Percentiles rank a stretch among this genome's conserved stretches.
Conservation (phyloP, 495 filamentous ascomycete genomes). For the Copromyces sp. region DNA sequence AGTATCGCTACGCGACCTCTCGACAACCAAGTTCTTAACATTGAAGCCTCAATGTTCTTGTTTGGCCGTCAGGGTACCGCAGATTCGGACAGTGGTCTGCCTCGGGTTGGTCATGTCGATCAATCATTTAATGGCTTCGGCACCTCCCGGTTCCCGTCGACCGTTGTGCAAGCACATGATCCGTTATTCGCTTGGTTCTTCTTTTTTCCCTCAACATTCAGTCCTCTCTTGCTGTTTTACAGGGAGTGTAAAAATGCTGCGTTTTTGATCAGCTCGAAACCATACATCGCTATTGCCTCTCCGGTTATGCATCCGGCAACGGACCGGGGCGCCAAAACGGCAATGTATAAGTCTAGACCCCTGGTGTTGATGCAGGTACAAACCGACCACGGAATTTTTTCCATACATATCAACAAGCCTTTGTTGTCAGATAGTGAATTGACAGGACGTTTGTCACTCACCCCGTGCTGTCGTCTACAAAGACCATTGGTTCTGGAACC, state of each 20-base stretch:
- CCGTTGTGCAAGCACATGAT: neutral
- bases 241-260: neutral
- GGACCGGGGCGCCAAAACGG: neutral
- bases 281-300: neutral
- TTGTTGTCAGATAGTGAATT: neutral
- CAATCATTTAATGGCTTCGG: neutral
- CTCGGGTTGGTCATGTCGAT: neutral
- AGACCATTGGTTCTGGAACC: neutral
- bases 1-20: neutral
- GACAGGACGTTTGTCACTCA: neutral
- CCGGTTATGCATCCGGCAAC: neutral
- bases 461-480: neutral
- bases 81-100: neutral
- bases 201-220: neutral
- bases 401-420: neutral
- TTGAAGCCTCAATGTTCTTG: neutral
- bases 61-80: neutral
- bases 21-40: neutral
- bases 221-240: neutral
- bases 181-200: neutral
- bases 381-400: neutral
- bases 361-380: neutral
- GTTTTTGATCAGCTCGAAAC: neutral
- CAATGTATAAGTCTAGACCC: neutral
- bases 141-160: neutral